Percentiles rank a stretch among this genome's conserved stretches.
Conservation (phyloP, 345 rosid species). For the Syzygium grande region DNA sequence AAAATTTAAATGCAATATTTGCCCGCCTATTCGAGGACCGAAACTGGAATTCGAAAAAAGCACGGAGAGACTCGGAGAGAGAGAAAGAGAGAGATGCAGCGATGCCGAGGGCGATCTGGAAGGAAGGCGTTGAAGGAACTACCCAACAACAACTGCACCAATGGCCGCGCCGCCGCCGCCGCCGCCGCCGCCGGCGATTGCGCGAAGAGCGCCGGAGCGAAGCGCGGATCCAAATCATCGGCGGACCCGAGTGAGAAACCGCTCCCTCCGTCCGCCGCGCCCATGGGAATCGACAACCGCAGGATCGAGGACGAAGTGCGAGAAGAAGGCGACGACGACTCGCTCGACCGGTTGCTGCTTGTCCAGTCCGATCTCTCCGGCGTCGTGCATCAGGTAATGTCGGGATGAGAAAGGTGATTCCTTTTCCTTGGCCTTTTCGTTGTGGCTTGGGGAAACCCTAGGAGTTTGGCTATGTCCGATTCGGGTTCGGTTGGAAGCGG, state of each 20-base stretch:
- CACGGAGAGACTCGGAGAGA: not conserved
- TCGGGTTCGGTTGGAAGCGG: not conserved
- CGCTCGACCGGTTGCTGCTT: conserved; percentile 52
- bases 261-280: not conserved
- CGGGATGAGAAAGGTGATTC: not conserved
- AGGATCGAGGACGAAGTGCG: not conserved
- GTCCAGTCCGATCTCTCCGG: conserved; percentile 65
- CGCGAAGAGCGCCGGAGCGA: not conserved
- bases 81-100: conserved; percentile 18
- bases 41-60: conserved; percentile 3
- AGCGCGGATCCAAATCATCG: conserved; percentile 3
- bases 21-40: not conserved
- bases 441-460: not conserved
- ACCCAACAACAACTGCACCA: conserved; percentile 12
- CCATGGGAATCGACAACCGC: not conserved
- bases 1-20: too few species aligned
- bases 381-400: conserved; percentile 46
- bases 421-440: not conserved
- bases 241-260: conserved; percentile 9
- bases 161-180: not conserved
- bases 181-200: not conserved
- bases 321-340: conserved; percentile 7
- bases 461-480: not conserved
- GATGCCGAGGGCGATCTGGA: conserved; percentile 18
- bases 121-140: conserved; percentile 30